Evolutionary conservation across 768 basidiomycete species (phyloP).

Genomic region (Albatrellus ellisii): DNA sequence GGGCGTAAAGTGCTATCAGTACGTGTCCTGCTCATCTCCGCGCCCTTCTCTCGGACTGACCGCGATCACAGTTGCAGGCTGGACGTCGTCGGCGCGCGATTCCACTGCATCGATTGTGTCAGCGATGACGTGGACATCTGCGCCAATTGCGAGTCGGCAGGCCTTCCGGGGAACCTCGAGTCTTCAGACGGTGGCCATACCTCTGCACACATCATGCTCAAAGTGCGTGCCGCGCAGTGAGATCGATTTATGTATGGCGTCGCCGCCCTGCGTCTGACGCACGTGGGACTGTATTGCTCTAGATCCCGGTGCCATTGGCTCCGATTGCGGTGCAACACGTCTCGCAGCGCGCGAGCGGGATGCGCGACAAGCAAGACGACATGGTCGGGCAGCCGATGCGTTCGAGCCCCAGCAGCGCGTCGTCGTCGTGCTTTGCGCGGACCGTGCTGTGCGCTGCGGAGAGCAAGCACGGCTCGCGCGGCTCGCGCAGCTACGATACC

Average conservation of each 20-base stretch:
- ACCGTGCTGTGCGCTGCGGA: no score
- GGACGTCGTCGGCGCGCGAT: constrained; percentile 85
- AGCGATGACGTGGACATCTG: constrained; percentile 53
- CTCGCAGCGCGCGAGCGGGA: constrained; percentile 8
- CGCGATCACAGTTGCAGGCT: constrained; percentile 54
- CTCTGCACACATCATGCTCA: constrained; percentile 88
- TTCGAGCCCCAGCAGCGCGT: constrained; percentile 11
- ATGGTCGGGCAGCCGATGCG: constrained; percentile 1
- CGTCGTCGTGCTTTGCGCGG: constrained; percentile 3
- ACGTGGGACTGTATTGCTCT: background rate
- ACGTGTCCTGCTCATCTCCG: background rate
- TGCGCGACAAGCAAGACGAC: constrained; percentile 6
- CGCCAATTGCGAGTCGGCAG: constrained; percentile 76
- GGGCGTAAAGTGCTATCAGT: constrained; percentile 12
- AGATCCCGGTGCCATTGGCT: constrained; percentile 78
- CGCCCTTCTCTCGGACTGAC: background rate
- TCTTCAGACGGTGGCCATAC: constrained; percentile 65
- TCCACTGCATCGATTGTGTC: constrained; percentile 79
- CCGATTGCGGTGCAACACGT: constrained; percentile 56
- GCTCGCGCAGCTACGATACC: background rate
- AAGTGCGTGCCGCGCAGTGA: constrained; percentile 34
- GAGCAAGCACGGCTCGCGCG: no score
- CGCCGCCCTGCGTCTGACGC: background rate
- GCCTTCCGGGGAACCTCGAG: constrained; percentile 72
- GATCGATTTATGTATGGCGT: constrained; percentile 3